These are phyloP conservation scores for Gracilaria gracilis DNA, from an alignment of 23 red algal genomes.

Conservation along the genomic window DNA sequence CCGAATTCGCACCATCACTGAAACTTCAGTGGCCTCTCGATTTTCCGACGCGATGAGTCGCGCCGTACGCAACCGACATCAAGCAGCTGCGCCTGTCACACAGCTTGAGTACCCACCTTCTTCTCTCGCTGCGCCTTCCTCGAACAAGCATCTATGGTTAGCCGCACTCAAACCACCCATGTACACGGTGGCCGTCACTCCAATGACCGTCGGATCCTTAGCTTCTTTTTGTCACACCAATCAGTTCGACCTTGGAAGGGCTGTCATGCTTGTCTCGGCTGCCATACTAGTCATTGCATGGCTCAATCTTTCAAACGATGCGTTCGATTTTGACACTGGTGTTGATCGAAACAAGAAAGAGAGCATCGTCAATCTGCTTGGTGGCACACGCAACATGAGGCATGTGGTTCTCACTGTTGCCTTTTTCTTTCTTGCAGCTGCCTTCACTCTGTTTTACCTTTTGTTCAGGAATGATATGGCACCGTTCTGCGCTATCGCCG, in stretches of 20 bases:
- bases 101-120: neutral
- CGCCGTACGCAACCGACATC: neutral
- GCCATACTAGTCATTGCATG: slow-evolving; percentile 73
- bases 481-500: slow-evolving; percentile 10
- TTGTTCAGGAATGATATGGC: slow-evolving; percentile 38
- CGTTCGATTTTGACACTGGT: slow-evolving; percentile 73
- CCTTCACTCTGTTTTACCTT: neutral
- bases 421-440: neutral
- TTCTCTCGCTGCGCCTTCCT: neutral
- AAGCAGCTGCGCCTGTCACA: neutral
- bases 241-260: neutral
- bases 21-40: too few species aligned
- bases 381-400: slow-evolving; percentile 35
- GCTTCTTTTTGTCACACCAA: slow-evolving; percentile 28
- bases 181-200: slow-evolving; percentile 83
- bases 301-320: slow-evolving; percentile 84
- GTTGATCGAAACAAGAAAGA: slow-evolving; percentile 81
- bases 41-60: neutral
- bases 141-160: slow-evolving; percentile 61
- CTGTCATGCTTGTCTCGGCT: slow-evolving; percentile 17
- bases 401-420: slow-evolving; percentile 33
- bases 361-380: slow-evolving; percentile 74
- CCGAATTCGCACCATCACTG: too few species aligned
- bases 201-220: slow-evolving; percentile 66
- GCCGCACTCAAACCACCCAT: slow-evolving; percentile 80